Evolutionary conservation across 106 monocot genomes (phyloP).

Genomic region (Apostasia ramifera): DNA sequence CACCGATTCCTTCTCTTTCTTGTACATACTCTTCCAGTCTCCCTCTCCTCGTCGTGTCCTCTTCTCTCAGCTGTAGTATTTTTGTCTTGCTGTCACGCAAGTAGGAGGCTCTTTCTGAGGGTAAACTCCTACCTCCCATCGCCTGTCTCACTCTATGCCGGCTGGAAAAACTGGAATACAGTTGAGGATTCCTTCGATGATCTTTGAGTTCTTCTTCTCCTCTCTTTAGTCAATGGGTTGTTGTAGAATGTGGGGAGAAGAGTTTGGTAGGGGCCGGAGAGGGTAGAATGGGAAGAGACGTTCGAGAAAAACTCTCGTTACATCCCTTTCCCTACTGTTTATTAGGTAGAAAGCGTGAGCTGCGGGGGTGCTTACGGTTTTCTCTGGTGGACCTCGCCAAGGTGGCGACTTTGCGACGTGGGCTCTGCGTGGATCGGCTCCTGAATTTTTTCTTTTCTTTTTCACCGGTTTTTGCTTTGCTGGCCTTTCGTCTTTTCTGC

Average conservation of each 20-base stretch:
- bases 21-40: too few relatives aligned
- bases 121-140: too few relatives aligned
- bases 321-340: neutral
- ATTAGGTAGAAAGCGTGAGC: neutral
- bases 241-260: neutral
- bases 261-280: neutral
- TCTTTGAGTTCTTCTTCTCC: neutral
- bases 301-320: neutral
- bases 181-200: neutral
- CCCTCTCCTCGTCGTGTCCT: too few relatives aligned
- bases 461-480: neutral
- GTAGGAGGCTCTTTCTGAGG: too few relatives aligned
- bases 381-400: neutral
- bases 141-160: too few relatives aligned
- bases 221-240: neutral
- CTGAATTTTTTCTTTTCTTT: neutral
- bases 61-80: neutral
- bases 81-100: neutral
- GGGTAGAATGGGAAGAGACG: conserved; percentile 1
- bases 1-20: too few relatives aligned
- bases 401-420: neutral
- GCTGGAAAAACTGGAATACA: neutral
- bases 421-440: neutral
- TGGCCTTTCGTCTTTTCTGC: neutral
- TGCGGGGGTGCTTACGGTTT: neutral